Conservation (phyloP, 2,329 filamentous ascomycete species). For the Talaromyces islandicus region DNA sequence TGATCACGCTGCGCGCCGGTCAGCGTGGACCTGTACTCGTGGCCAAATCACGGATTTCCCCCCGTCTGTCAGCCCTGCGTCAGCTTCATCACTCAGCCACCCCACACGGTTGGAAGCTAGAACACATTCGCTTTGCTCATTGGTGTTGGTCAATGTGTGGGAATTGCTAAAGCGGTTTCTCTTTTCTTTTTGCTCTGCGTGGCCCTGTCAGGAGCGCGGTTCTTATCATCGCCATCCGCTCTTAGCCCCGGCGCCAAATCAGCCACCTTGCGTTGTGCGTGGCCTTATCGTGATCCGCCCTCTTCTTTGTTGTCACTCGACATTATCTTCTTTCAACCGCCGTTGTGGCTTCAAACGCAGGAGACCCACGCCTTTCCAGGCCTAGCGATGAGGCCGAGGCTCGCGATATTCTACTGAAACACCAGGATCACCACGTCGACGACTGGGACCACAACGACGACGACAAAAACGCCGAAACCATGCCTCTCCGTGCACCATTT, state of each 20-base stretch:
- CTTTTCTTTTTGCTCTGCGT: neutral
- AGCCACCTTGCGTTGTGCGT: neutral
- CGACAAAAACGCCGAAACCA: constrained; percentile 29
- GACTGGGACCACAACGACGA: constrained; percentile 3
- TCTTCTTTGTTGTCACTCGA: neutral
- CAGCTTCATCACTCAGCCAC: neutral
- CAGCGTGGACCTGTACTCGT: constrained; percentile 1
- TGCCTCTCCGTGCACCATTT: constrained; percentile 43
- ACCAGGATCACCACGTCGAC: constrained; percentile 1
- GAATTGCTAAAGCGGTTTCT: no score
- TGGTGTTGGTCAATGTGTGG: neutral
- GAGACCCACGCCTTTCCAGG: constrained; percentile 3
- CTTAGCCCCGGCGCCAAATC: neutral
- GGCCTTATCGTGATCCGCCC: neutral
- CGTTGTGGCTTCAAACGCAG: constrained; percentile 9
- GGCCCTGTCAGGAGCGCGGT: neutral
- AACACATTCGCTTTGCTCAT: neutral
- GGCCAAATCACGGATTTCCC: neutral
- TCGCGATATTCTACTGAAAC: neutral
- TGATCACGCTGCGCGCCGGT: neutral
- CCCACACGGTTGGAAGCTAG: neutral
- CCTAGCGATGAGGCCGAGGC: neutral
- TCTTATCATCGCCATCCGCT: neutral
- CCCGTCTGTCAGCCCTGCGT: neutral
- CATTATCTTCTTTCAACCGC: neutral